Conservation (phyloP, 352 stramenopile species). For the Phytophthora constricta region DNA sequence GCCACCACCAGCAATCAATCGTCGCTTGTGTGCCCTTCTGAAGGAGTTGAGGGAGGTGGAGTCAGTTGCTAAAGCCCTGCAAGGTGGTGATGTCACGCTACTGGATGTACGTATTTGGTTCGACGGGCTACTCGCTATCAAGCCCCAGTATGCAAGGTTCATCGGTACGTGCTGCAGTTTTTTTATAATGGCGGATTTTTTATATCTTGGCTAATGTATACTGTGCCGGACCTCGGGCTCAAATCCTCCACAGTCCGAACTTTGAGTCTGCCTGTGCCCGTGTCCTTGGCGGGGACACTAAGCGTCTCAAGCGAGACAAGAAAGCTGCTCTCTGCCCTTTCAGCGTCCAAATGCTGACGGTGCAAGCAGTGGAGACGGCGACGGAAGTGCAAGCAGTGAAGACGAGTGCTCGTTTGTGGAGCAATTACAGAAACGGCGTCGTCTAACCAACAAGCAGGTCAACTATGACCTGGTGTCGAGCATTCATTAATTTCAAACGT, state of each 20-base stretch:
- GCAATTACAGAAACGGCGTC: neutral
- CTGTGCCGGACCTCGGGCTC: neutral
- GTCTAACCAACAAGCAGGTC: neutral
- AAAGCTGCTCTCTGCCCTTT: neutral
- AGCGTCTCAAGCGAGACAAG: neutral
- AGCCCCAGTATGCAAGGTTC: neutral
- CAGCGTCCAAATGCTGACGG: too few species aligned
- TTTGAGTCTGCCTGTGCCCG: neutral
- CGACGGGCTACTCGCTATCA: neutral
- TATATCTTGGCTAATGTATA: neutral
- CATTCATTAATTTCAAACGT: neutral
- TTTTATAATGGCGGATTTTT: neutral
- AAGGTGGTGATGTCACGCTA: too few species aligned
- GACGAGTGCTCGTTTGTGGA: too few species aligned
- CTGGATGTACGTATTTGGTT: neutral
- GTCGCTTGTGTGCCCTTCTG: neutral
- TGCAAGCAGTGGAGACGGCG: too few species aligned
- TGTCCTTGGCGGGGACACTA: neutral
- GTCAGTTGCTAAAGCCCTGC: too few species aligned
- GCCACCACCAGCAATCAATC: neutral
- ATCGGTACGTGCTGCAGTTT: neutral
- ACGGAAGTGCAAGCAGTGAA: too few species aligned
- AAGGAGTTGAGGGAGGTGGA: neutral
- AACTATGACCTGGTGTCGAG: neutral
- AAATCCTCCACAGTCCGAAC: neutral